Evolutionary conservation across 495 filamentous ascomycete genomes (phyloP).

Genomic region (Penicillium psychrofluorescens): DNA sequence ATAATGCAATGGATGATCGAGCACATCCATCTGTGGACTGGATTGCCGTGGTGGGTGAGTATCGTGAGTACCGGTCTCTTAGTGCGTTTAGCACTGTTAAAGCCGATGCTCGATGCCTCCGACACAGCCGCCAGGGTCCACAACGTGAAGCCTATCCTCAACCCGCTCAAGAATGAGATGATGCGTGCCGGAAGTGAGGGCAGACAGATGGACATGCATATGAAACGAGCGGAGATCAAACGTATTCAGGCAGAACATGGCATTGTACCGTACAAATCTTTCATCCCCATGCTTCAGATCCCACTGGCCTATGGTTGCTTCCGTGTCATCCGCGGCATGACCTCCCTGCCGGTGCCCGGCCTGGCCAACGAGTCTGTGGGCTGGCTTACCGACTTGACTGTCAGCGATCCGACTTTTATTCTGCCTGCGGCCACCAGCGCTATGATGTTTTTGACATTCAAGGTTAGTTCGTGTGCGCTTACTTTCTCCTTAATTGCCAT

Average conservation of each 20-base stretch:
- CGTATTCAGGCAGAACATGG: constrained; percentile 44
- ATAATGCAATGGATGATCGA: constrained; percentile 69
- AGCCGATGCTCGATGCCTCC: constrained; percentile 50
- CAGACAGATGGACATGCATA: constrained; percentile 37
- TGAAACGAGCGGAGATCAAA: constrained; percentile 36
- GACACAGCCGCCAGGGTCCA: constrained; percentile 49
- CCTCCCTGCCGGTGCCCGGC: constrained; percentile 69
- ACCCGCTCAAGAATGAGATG: constrained; percentile 34
- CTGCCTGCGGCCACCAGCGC: constrained; percentile 52
- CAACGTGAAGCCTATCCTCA: constrained; percentile 30
- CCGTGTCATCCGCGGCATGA: constrained; percentile 68
- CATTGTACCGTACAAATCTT: constrained; percentile 42
- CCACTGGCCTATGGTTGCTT: constrained; percentile 75
- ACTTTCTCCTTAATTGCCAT: not conserved
- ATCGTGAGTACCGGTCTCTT: constrained; percentile 56
- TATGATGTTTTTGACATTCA: constrained; percentile 46
- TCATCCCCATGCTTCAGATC: constrained; percentile 57
- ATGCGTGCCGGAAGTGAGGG: constrained; percentile 20
- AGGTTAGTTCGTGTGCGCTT: constrained; percentile 43
- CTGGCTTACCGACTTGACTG: constrained; percentile 78
- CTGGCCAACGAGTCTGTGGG: constrained; percentile 57
- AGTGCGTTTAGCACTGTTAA: constrained; percentile 59
- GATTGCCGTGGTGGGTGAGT: constrained; percentile 75
- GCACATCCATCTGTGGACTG: constrained; percentile 66
- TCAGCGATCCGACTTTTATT: constrained; percentile 66